These are phyloP conservation scores for Coemansia erecta DNA, from an alignment of 192 early-diverging fungal species.

Conservation along the genomic window DNA sequence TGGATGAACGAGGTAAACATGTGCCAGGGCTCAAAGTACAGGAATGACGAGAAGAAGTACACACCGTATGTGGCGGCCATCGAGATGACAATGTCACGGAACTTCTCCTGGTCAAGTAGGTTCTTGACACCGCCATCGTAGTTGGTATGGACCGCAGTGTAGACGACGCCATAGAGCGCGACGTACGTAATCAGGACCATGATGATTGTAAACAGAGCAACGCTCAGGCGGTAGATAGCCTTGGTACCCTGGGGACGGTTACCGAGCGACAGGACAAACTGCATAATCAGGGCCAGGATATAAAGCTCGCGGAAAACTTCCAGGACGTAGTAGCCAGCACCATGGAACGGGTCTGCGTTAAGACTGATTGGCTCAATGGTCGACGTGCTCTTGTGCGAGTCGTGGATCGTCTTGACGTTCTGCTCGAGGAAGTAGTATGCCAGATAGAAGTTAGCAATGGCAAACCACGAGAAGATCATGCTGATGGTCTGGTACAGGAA, in stretches of 20 bases:
- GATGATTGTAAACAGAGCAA: conserved; percentile 81
- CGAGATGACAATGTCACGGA: conserved; percentile 81
- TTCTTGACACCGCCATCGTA: conserved; percentile 41
- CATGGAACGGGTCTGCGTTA: conserved; percentile 60
- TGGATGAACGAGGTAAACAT: conserved; percentile 87
- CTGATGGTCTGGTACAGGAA: conserved; percentile 79
- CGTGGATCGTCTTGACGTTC: conserved; percentile 46
- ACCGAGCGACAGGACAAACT: conserved; percentile 88
- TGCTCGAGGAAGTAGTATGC: conserved; percentile 81
- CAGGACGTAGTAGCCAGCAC: conserved; percentile 62
- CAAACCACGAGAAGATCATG: conserved; percentile 89
- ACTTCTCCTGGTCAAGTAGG: conserved; percentile 53
- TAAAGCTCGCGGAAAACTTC: conserved; percentile 72
- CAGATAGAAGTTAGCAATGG: conserved; percentile 86
- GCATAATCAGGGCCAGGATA: conserved; percentile 73
- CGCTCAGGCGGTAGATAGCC: conserved; percentile 68
- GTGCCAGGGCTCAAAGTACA: conserved; percentile 88
- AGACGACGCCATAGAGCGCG: conserved; percentile 61
- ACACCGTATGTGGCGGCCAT: conserved; percentile 78
- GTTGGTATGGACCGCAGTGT: conserved; percentile 48
- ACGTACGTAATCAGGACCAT: conserved; percentile 85
- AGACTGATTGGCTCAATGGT: conserved; percentile 36
- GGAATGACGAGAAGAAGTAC: conserved; percentile 74
- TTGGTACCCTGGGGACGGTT: conserved; percentile 94
- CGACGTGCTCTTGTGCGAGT: conserved; percentile 13